Conservation (phyloP, 345 rosid species). For the Gossypium anomalum region DNA sequence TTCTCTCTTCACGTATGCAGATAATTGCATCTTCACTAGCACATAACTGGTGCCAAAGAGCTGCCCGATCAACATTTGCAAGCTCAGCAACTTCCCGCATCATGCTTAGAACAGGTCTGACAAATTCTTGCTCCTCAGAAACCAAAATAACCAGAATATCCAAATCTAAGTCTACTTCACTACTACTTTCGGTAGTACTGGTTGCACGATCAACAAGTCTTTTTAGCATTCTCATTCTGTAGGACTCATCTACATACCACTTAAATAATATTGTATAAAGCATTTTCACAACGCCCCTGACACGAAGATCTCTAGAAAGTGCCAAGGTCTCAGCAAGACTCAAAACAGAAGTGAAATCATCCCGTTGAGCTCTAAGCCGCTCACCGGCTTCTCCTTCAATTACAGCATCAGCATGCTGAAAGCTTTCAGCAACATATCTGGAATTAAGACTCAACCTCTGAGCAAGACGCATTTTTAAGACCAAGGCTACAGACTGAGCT, state of each 20-base stretch:
- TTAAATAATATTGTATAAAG: slow-evolving; percentile 76
- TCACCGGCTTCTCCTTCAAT: slow-evolving; percentile 58
- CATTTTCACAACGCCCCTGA: slow-evolving; percentile 79
- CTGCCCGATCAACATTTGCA: slow-evolving; percentile 88
- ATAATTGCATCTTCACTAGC: slow-evolving; percentile 76
- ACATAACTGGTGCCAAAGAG: slow-evolving; percentile 87
- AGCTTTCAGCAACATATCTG: slow-evolving; percentile 43
- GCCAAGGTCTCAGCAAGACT: slow-evolving; percentile 92
- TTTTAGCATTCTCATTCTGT: slow-evolving; percentile 70
- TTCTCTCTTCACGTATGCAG: slow-evolving; percentile 63
- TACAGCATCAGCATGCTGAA: slow-evolving; percentile 50
- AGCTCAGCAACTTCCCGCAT: slow-evolving; percentile 81
- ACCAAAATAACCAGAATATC: slow-evolving; percentile 79
- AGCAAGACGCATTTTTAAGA: slow-evolving; percentile 72
- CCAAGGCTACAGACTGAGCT: slow-evolving; percentile 74
- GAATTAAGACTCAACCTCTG: slow-evolving; percentile 49
- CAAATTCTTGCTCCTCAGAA: slow-evolving; percentile 77
- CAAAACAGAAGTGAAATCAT: slow-evolving; percentile 71
- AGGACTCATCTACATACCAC: slow-evolving; percentile 80
- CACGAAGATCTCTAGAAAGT: slow-evolving; percentile 61
- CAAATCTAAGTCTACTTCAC: slow-evolving; percentile 63
- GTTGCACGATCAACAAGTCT: slow-evolving; percentile 87
- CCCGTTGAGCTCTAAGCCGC: slow-evolving; percentile 52
- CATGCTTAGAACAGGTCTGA: slow-evolving; percentile 72
- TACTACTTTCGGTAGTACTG: slow-evolving; percentile 52